These are phyloP conservation scores for Colletotrichum sp. DNA, from an alignment of 2,329 filamentous ascomycete species.

Conservation along the genomic window DNA sequence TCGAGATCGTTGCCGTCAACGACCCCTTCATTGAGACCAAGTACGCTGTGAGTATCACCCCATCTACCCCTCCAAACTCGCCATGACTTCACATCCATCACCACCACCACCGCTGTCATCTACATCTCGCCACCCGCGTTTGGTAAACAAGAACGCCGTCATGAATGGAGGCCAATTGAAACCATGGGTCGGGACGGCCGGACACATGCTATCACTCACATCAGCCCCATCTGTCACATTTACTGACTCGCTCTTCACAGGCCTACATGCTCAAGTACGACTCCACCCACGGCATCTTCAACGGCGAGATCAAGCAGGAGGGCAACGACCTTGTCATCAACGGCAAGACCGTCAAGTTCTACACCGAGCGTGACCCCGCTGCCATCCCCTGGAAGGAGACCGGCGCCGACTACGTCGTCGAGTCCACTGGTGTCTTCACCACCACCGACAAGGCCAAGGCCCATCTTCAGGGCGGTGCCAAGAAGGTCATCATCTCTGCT, in stretches of 20 bases:
- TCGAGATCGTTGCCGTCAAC: conserved; percentile 96
- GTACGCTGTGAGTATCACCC: conserved; percentile 81
- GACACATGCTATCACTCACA: background rate
- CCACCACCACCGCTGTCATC: background rate
- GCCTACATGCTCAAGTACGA: conserved; percentile 99
- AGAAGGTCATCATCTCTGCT: conserved; percentile 96
- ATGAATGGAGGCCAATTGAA: background rate
- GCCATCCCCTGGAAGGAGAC: conserved; percentile 89
- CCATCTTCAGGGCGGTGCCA: conserved; percentile 95
- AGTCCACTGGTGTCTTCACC: conserved; percentile 99
- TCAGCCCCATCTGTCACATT: background rate
- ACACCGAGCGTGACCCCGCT: conserved; percentile 88
- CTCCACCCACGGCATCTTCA: conserved; percentile 95
- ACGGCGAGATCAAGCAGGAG: conserved; percentile 81
- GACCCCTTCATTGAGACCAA: conserved; percentile 98
- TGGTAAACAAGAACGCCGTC: background rate
- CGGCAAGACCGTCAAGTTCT: conserved; percentile 95
- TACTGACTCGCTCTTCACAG: conserved; percentile 47
- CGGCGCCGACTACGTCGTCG: conserved; percentile 91
- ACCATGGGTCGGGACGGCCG: background rate
- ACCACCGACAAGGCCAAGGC: conserved; percentile 94
- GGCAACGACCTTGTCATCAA: conserved; percentile 81
- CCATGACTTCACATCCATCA: background rate
- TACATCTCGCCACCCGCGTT: too few species aligned
- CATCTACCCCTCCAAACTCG: background rate